Conservation (phyloP, 2,329 filamentous ascomycete genomes). For the Xylaria digitata region DNA sequence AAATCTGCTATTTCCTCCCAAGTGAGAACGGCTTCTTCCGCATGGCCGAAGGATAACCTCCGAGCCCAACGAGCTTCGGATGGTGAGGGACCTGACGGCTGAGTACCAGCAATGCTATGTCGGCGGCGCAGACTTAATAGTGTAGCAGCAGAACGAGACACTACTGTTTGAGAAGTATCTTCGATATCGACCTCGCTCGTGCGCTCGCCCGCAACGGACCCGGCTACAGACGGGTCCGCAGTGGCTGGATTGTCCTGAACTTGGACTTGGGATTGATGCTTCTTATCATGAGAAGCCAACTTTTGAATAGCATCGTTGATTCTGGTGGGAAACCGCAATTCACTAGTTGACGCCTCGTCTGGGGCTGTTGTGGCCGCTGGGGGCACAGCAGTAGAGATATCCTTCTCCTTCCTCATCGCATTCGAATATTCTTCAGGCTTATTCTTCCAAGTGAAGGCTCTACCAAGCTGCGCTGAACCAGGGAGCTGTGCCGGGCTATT, state of each 20-base stretch:
- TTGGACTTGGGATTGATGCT: conserved; percentile 39
- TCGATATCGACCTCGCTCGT: conserved; percentile 70
- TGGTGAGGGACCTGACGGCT: conserved; percentile 48
- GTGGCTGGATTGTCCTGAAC: conserved; percentile 48
- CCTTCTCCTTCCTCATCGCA: conserved; percentile 54
- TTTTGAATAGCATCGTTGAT: conserved; percentile 37
- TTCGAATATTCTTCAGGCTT: conserved; percentile 70
- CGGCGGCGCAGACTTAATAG: conserved; percentile 70
- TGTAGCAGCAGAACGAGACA: conserved; percentile 57
- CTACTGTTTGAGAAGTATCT: conserved; percentile 62
- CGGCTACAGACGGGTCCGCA: conserved; percentile 65
- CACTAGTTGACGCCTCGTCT: conserved; percentile 33
- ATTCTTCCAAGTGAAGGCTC: conserved; percentile 72
- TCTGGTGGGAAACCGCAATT: conserved; percentile 32
- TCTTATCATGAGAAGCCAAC: conserved; percentile 40
- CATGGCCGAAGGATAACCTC: conserved; percentile 79
- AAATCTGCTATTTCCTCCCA: conserved; percentile 69
- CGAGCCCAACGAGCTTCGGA: conserved; percentile 75
- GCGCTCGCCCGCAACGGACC: conserved; percentile 68
- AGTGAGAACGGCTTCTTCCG: conserved; percentile 76
- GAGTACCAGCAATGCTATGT: conserved; percentile 63
- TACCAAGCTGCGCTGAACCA: conserved; percentile 55
- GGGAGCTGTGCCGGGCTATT: conserved; percentile 50
- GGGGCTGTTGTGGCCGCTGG: conserved; percentile 30
- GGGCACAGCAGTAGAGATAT: conserved; percentile 41